Conservation (phyloP, 2,329 filamentous ascomycete species). For the Rosellinia necatrix region DNA sequence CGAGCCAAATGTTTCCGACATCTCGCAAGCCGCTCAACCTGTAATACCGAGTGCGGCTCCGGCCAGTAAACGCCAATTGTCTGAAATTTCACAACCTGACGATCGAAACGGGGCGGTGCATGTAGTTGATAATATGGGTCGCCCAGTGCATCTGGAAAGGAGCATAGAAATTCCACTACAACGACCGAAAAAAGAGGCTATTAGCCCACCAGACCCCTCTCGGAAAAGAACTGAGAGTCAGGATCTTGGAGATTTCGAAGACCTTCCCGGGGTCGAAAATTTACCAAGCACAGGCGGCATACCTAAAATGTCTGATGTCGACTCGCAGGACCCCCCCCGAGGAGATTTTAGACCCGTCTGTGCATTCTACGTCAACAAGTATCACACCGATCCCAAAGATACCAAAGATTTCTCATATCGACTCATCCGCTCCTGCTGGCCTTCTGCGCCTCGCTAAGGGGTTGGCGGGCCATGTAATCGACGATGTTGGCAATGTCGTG, state of each 20-base stretch:
- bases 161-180: conserved; percentile 41
- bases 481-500: conserved; percentile 60
- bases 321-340: conserved; percentile 41
- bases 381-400: conserved; percentile 49
- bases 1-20: conserved; percentile 30
- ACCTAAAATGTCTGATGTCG: conserved; percentile 31
- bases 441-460: conserved; percentile 45
- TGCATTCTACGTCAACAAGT: conserved; percentile 43
- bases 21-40: conserved; percentile 29
- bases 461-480: conserved; percentile 53
- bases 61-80: not conserved
- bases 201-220: conserved; percentile 22
- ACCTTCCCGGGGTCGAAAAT: conserved; percentile 32
- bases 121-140: conserved; percentile 39
- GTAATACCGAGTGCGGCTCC: conserved; percentile 3
- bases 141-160: conserved; percentile 38
- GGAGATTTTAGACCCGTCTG: conserved; percentile 40
- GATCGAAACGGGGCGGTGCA: conserved; percentile 18
- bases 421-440: conserved; percentile 38
- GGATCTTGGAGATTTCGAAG: conserved; percentile 31
- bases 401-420: conserved; percentile 48
- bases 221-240: conserved; percentile 21
- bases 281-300: conserved; percentile 33
- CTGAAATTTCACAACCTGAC: not conserved
- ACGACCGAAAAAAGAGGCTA: conserved; percentile 28